Evolutionary conservation across 225 moss, liverwort and hornwort genomes (phyloP).

Genomic region (Polytrichum formosum): DNA sequence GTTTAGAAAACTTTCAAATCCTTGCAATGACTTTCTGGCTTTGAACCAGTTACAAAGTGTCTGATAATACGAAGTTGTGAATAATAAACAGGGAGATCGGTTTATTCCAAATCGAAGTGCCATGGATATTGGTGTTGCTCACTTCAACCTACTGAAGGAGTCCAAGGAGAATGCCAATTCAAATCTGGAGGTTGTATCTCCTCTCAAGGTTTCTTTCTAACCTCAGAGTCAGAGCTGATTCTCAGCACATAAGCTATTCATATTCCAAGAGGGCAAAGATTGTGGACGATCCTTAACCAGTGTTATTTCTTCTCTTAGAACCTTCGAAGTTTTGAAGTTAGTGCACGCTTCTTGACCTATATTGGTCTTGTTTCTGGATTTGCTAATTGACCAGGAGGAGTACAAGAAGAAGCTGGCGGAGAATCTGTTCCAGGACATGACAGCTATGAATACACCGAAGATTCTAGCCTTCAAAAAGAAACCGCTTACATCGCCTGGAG

Average conservation of each 20-base stretch:
- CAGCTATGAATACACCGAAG: conserved; percentile 50
- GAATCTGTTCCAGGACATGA: conserved; percentile 58
- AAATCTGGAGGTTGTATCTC: conserved; percentile 47
- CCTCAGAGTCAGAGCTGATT: too few species aligned
- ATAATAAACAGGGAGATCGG: conserved; percentile 47
- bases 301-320: not conserved
- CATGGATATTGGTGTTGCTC: conserved; percentile 58
- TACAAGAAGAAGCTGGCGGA: conserved; percentile 83
- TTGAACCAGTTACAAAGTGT: too few species aligned
- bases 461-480: conserved; percentile 72
- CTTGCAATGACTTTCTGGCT: too few species aligned
- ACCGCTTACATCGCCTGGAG: conserved; percentile 19
- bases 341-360: not conserved
- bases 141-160: conserved; percentile 52
- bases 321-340: not conserved
- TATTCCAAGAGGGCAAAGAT: too few species aligned
- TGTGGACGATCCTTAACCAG: too few species aligned
- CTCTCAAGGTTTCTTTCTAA: conserved; percentile 32
- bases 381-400: conserved; percentile 62
- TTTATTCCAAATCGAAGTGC: conserved; percentile 63
- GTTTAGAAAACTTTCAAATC: not conserved
- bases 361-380: not conserved
- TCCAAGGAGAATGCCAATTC: conserved; percentile 47
- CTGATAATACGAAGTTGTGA: too few species aligned
- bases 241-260: too few species aligned